Evolutionary conservation across 164 flowering plant species (phyloP).

Genomic region (Buxus sempervirens): DNA sequence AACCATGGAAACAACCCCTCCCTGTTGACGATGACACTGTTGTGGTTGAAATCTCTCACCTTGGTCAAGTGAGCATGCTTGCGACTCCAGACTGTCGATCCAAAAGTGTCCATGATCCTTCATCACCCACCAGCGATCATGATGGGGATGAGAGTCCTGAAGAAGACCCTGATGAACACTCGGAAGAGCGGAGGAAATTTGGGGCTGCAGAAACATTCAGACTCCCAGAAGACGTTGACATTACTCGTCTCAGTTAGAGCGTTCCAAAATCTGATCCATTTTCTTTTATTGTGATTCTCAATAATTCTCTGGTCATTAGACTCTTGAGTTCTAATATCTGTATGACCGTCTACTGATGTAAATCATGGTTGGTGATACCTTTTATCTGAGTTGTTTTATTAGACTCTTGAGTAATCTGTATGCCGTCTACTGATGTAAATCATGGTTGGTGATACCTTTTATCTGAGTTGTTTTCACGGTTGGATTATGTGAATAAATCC

Average conservation of each 20-base stretch:
- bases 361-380: too few relatives aligned
- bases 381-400: too few relatives aligned
- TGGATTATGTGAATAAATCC: too few relatives aligned
- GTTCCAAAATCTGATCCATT: neutral
- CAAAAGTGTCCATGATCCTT: constrained; percentile 56
- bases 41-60: constrained; percentile 71
- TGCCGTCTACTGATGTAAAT: too few relatives aligned
- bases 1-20: constrained; percentile 95
- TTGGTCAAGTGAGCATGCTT: constrained; percentile 81
- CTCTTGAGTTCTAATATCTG: too few relatives aligned
- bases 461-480: too few relatives aligned
- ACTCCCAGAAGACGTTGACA: constrained; percentile 66
- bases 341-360: too few relatives aligned
- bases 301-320: too few relatives aligned
- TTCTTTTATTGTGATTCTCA: neutral
- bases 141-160: constrained; percentile 37
- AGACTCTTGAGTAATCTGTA: too few relatives aligned
- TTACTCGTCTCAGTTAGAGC: constrained; percentile 56
- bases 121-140: constrained; percentile 23
- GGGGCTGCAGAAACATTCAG: constrained; percentile 93
- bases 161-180: constrained; percentile 30
- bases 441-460: too few relatives aligned
- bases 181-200: constrained; percentile 64
- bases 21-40: constrained; percentile 82
- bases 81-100: constrained; percentile 55